These are phyloP conservation scores for Colletotrichum acutatum DNA, from an alignment of 2,329 filamentous ascomycete species.

Conservation along the genomic window DNA sequence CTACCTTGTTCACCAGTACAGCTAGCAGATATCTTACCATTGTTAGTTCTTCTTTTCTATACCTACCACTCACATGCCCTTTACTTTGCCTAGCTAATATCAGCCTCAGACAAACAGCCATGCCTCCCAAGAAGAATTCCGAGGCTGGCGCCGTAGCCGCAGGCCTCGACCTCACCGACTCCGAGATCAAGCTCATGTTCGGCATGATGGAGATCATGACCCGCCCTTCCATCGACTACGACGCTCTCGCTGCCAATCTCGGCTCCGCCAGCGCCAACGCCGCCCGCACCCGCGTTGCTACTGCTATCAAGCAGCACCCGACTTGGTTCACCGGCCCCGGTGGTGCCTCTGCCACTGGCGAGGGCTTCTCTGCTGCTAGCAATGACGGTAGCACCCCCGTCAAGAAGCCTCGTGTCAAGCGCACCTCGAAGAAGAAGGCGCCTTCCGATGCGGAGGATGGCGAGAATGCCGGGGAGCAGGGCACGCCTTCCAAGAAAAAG, in stretches of 20 bases:
- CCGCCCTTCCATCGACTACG: not conserved
- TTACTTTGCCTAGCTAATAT: not conserved
- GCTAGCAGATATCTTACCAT: not conserved
- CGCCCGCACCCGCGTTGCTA: constrained; percentile 10
- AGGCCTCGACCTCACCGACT: not conserved
- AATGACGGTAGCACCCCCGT: not conserved
- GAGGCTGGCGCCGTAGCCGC: too few species aligned
- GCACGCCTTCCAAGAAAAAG: not conserved
- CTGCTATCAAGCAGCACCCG: not conserved
- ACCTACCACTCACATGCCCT: not conserved
- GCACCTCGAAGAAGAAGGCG: not conserved
- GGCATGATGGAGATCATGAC: not conserved
- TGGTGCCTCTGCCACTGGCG: not conserved
- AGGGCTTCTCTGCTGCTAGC: not conserved
- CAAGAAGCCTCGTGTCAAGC: not conserved
- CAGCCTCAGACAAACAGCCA: not conserved
- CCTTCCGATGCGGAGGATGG: not conserved
- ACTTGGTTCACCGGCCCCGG: not conserved
- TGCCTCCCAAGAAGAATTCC: not conserved
- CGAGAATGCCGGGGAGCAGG: not conserved
- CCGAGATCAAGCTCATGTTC: constrained; percentile 11
- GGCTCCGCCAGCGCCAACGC: constrained; percentile 17
- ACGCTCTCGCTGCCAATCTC: constrained; percentile 7
- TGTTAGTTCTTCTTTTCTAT: not conserved
- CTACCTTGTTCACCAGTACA: not conserved